These are phyloP conservation scores for Populus nigra DNA, from an alignment of 345 rosid species.

Conservation along the genomic window DNA sequence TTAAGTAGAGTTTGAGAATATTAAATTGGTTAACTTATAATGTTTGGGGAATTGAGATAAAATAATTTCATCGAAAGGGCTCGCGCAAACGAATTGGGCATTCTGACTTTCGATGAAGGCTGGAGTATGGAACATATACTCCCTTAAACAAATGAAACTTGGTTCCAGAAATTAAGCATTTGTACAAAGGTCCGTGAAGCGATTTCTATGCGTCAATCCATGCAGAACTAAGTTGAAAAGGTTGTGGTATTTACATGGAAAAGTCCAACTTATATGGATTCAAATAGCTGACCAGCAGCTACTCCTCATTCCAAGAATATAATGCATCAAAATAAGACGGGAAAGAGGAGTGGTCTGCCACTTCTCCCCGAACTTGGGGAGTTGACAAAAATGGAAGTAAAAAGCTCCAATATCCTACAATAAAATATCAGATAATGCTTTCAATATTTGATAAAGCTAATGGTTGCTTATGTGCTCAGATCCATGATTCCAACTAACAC, in stretches of 20 bases:
- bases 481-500: neutral
- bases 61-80: too few relatives aligned
- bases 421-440: neutral
- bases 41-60: too few relatives aligned
- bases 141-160: neutral
- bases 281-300: neutral
- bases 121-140: neutral
- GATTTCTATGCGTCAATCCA: neutral
- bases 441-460: neutral
- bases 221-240: neutral
- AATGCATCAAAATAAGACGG: neutral
- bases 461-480: neutral
- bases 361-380: neutral
- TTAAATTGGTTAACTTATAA: too few relatives aligned
- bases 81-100: too few relatives aligned
- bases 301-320: neutral
- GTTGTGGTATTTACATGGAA: neutral
- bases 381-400: neutral
- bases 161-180: neutral
- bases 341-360: neutral
- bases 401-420: neutral
- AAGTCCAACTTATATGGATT: neutral
- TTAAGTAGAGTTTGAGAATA: neutral
- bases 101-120: too few relatives aligned
- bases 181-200: neutral